Conservation (phyloP, 345 rosid genomes). For the Lenwebbia sp. region DNA sequence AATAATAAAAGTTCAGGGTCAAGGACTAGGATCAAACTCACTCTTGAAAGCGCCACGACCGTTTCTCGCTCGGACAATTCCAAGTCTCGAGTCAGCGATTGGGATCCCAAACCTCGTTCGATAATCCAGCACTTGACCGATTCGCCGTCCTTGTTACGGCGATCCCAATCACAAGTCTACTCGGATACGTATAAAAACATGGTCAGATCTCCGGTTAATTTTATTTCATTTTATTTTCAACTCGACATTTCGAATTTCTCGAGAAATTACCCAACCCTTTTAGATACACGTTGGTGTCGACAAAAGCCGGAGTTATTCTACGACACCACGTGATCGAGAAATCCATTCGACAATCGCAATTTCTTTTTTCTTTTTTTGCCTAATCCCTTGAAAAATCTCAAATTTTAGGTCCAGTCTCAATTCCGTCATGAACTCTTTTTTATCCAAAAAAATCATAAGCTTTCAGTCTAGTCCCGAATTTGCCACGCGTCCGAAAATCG, state of each 20-base stretch:
- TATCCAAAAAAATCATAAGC: too few relatives aligned
- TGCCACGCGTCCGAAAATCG: rapidly evolving
- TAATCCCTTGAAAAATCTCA: neutral
- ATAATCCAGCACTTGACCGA: neutral
- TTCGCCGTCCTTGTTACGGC: neutral
- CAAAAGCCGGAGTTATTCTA: neutral
- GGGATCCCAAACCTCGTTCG: neutral
- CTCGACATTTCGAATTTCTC: neutral
- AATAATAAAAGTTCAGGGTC: neutral
- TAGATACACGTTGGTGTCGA: rapidly evolving
- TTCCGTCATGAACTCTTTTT: neutral
- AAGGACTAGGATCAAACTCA: too few relatives aligned
- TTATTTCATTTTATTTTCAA: neutral
- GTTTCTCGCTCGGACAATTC: neutral
- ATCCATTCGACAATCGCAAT: rapidly evolving
- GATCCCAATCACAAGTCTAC: neutral
- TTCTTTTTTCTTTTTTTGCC: neutral
- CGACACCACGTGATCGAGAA: neutral
- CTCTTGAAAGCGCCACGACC: neutral
- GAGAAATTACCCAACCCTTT: neutral
- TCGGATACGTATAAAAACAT: neutral
- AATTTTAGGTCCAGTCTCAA: neutral
- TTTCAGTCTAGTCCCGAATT: rapidly evolving
- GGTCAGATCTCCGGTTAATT: neutral
- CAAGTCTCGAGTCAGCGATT: neutral